Base-by-base conservation (phyloP, 768 basidiomycete species). In the Chalciporus piperatus region DNA sequence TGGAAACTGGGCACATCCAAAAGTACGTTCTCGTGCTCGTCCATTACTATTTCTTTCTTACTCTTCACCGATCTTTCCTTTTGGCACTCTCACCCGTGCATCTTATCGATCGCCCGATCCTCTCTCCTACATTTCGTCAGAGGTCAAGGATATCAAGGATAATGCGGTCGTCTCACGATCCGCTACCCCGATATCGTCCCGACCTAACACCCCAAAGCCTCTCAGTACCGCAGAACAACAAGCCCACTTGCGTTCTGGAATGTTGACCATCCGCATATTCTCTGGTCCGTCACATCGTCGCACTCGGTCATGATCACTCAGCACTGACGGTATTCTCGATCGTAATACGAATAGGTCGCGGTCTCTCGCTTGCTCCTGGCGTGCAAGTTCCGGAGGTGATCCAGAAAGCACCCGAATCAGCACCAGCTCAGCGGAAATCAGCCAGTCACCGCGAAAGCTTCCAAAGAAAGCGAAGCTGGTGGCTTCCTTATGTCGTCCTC, bases 401-500 rank as follows among this genome's bases (percentile, higher is more conserved):
- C 59, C 85, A 90, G 62, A 82, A 81, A 50, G 93, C 92, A 5
- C 77, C 97, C 41, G 82, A 84, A 51, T 76, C 80, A 16, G 72
- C 78, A 6, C 78, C 81, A 4, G 72, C 80, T 8, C 65, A 76
- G 12, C 74, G 83, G 44, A 76, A 74, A 41, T 80, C 82, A 7
- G 79, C 81, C 6, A 85, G 83, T 69, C 87, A 91, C 67, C 81
- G 95, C 41, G 96, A 98, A 61, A 94, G 90, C 64, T 74, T 95
- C 68, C 94, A 96, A 67, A 80, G 97, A 58, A 92, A 86, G 70
- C 92, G 94, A 53, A 88, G 85, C 71, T 87, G 88, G 87, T 94
- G 89, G 90, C 79, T 99, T 32, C 97, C 97, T 25, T 98, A 89
- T 60, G 89, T 98, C 66, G 97, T 98, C 38, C 85, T 99, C 59